A percentile compares a stretch with the other conserved stretches of the same genome.
phyloP scores from a whole-genome alignment of 352 stramenopile species.

The Pilasporangium apinafurcum region DNA sequence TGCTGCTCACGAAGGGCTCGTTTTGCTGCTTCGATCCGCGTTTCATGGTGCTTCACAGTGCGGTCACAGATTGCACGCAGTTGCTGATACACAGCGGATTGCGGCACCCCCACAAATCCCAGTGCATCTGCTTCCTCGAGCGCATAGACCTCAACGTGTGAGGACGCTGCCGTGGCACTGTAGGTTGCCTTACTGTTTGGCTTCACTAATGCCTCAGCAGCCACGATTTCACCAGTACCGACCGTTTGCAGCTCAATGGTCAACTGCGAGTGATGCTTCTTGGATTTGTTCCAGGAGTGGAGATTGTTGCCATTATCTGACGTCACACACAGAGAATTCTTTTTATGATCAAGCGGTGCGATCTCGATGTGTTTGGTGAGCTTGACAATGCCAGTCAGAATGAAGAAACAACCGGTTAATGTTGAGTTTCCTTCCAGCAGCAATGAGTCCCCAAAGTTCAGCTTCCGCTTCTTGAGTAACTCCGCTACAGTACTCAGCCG shows the following conservation, averaged over 20 bases:
- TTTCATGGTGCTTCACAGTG: too few species aligned
- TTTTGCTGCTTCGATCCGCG: too few species aligned
- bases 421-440: conserved; percentile 14
- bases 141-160: conserved; percentile 35
- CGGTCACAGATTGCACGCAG: neutral
- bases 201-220: conserved; percentile 24
- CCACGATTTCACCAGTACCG: conserved; percentile 22
- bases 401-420: conserved; percentile 20
- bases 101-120: conserved; percentile 5
- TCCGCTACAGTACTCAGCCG: conserved; percentile 31
- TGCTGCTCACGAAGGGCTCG: too few species aligned
- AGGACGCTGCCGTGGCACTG: conserved; percentile 18
- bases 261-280: conserved; percentile 9
- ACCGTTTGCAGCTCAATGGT: conserved; percentile 28
- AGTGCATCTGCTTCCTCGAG: conserved; percentile 19
- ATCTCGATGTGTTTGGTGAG: conserved; percentile 18
- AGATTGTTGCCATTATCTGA: neutral
- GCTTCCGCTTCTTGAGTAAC: conserved; percentile 29
- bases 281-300: conserved; percentile 13
- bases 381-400: conserved; percentile 31
- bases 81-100: conserved; percentile 2
- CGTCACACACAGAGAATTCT: too few species aligned
- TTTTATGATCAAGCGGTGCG: neutral
- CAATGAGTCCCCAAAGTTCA: conserved; percentile 35
- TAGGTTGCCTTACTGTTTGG: conserved; percentile 11